phyloP scores from a whole-genome alignment of 2,329 filamentous ascomycete genomes.

The Pseudocercospora crystallina region DNA sequence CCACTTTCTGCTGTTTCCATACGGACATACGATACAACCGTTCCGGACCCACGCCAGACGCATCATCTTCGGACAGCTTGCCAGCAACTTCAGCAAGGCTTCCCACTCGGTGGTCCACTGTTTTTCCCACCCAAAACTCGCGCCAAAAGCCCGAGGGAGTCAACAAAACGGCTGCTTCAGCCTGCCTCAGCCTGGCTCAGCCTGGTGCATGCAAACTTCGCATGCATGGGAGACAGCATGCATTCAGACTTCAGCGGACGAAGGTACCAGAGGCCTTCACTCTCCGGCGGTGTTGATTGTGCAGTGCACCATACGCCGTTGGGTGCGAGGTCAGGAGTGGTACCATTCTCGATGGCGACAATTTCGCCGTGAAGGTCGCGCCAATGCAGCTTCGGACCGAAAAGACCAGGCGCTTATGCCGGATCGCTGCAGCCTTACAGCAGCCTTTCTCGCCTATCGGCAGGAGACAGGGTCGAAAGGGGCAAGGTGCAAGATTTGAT shows the following conservation, averaged over 20 bases:
- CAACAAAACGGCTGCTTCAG: not conserved
- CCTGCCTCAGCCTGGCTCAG: not conserved
- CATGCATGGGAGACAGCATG: too few species aligned
- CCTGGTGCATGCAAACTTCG: too few species aligned
- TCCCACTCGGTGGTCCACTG: constrained; percentile 13
- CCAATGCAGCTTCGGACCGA: constrained; percentile 12
- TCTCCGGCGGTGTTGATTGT: constrained; percentile 8
- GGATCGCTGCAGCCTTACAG: constrained; percentile 19
- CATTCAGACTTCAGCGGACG: not conserved
- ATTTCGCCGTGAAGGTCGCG: constrained; percentile 9
- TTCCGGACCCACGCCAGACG: too few species aligned
- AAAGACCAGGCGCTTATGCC: constrained; percentile 12
- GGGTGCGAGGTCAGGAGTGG: not conserved
- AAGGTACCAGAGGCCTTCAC: constrained; percentile 8
- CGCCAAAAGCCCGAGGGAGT: not conserved
- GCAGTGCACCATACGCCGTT: not conserved
- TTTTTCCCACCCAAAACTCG: constrained; percentile 11
- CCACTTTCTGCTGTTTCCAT: not conserved
- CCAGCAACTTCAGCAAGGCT: not conserved
- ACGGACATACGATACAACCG: too few species aligned
- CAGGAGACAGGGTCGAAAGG: constrained; percentile 1
- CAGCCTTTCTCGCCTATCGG: constrained; percentile 13
- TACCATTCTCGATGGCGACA: constrained; percentile 10
- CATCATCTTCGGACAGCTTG: too few species aligned
- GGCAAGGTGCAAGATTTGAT: not conserved